Evolutionary conservation across 2,329 filamentous ascomycete species (phyloP).

Genomic region (Ambrosiella cleistominuta): DNA sequence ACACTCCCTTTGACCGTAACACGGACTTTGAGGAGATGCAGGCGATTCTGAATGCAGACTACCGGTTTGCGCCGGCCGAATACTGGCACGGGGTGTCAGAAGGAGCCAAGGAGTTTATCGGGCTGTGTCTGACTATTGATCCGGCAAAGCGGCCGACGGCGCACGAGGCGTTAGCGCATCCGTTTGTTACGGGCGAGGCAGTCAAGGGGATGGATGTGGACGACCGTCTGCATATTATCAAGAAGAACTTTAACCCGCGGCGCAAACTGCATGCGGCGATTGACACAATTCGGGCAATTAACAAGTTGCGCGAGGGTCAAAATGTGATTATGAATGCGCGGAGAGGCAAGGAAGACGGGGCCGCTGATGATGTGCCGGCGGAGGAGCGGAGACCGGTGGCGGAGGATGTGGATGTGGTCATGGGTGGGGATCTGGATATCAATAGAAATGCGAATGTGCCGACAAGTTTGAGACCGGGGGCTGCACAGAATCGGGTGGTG

Average conservation of each 20-base stretch:
- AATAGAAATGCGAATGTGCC: constrained; percentile 23
- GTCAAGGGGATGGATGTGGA: constrained; percentile 33
- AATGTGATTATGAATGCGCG: constrained; percentile 42
- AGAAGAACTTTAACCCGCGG: constrained; percentile 58
- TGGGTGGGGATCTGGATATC: constrained; percentile 10
- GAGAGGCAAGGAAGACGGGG: constrained; percentile 2
- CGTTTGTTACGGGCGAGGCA: constrained; percentile 41
- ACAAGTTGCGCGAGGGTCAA: constrained; percentile 49
- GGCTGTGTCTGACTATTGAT: constrained; percentile 78
- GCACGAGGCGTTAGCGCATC: constrained; percentile 54
- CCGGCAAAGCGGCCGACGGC: constrained; percentile 76
- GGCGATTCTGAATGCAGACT: constrained; percentile 90
- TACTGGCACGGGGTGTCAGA: constrained; percentile 93
- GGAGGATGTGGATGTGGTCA: constrained; percentile 11
- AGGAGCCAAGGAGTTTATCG: constrained; percentile 80
- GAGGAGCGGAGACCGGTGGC: constrained; percentile 7
- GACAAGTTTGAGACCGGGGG: constrained; percentile 35
- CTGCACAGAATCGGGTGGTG: constrained; percentile 37
- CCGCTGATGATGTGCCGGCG: neutral
- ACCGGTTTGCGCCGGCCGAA: constrained; percentile 81
- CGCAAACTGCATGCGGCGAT: constrained; percentile 53
- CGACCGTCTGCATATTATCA: constrained; percentile 50
- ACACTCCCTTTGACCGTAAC: constrained; percentile 95
- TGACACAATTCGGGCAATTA: constrained; percentile 53
- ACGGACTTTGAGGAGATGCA: constrained; percentile 99